These are phyloP conservation scores for Clathrus columnatus DNA, from an alignment of 768 basidiomycete genomes.

Conservation along the genomic window DNA sequence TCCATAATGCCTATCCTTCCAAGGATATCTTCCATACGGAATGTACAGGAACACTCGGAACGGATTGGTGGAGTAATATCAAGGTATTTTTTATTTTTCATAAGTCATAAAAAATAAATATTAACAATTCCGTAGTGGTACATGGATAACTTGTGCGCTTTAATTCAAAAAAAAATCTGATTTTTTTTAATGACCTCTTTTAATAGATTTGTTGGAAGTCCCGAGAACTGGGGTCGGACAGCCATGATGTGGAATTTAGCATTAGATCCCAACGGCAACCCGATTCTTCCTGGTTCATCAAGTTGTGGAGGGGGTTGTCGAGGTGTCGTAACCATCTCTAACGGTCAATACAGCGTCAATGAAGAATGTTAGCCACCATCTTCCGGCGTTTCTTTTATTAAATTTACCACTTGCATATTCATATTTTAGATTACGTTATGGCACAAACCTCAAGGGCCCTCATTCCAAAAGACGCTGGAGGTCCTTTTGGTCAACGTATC, in stretches of 20 bases:
- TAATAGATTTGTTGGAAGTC: background rate
- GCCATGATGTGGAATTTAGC: conserved; percentile 74
- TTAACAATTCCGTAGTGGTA: conserved; percentile 41
- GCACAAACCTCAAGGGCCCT: conserved; percentile 69
- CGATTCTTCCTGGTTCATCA: conserved; percentile 52
- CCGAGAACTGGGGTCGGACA: conserved; percentile 13
- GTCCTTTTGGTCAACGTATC: conserved; percentile 62
- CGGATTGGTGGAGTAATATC: conserved; percentile 75
- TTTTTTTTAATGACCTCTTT: background rate
- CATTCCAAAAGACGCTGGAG: conserved; percentile 56
- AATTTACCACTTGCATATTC: too few relatives aligned
- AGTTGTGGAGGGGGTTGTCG: conserved; percentile 63
- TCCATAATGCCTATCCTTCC: conserved; percentile 44
- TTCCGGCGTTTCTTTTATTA: too few relatives aligned
- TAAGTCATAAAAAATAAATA: background rate
- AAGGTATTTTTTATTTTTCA: conserved; percentile 36
- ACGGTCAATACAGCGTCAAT: conserved; percentile 53
- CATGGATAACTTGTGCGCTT: conserved; percentile 51
- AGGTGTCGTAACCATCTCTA: conserved; percentile 57
- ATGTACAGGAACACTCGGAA: conserved; percentile 55
- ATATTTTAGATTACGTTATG: conserved; percentile 51
- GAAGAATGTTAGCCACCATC: conserved; percentile 50
- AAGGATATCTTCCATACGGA: conserved; percentile 55
- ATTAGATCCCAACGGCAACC: conserved; percentile 52
- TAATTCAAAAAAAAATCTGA: background rate